Evolutionary conservation across 495 filamentous ascomycete species (phyloP), one percentile per base, ranked within the genome.

Genomic region (Aspergillus baeticus): DNA sequence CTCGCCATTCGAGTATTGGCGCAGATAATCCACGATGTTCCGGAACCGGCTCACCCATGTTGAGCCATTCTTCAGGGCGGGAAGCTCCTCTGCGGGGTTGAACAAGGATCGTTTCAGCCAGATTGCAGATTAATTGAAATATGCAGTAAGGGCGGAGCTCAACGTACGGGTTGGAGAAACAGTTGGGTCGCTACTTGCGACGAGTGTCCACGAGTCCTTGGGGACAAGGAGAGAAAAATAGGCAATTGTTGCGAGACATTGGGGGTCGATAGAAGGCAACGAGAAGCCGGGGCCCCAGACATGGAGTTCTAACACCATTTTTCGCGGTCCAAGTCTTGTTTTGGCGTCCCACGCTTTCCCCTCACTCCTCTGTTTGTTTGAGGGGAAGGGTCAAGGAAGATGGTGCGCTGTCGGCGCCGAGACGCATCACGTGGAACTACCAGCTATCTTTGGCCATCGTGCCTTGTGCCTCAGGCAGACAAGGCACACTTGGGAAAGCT

Each of bases 221-320:
- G 81, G 80, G 10, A 88, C 66, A 45, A 76, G 73, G 53, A 83
- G 69, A 10, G 81, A 77, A 33, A 91, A 76, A 64, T 88, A 92
- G 35, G 89, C 81, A 53, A 93, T 85, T 36, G 86, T 76, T 13
- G 89, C 87, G 39, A 92, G 81, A 60, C 88, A 97, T 80, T 95
- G 89, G 47, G 94, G 79, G 55, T 96, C 92, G 56, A 97, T 87
- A 48, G 93, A 97, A 10, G 93, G 88, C 36, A 97, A 82, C 23
- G 78, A 79, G 69, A 95, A 95, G 34, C 87, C 92, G 31, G 91
- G 89, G 37, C 94, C 92, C 90, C 90, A 96, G 59, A 96, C 82
- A 69, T 96, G 89, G 36, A 98, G 83, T 79, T 92, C 84, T 13
- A 96, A 76, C 57, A 84, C 73, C 81, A 85, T 86, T 49, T 41